phyloP scores from a whole-genome alignment of 1,284 basidiomycete genomes.

The Trametes sp. region DNA sequence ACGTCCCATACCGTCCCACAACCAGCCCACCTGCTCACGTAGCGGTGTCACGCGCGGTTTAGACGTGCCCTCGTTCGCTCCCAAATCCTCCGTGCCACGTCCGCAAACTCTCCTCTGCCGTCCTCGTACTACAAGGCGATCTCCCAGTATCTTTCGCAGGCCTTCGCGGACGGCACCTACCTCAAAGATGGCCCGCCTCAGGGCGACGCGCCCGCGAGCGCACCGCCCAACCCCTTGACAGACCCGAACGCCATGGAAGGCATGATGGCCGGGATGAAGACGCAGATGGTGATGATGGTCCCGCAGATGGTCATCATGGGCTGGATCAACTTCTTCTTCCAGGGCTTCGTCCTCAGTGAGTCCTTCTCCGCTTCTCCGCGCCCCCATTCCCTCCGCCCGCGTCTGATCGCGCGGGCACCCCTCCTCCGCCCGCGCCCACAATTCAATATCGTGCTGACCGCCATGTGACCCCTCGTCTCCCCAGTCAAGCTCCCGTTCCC shows the following conservation, averaged over 20 bases:
- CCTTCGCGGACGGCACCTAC: constrained; percentile 80
- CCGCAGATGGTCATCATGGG: constrained; percentile 99
- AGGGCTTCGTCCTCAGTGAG: constrained; percentile 96
- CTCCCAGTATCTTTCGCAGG: constrained; percentile 73
- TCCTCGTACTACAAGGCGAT: constrained; percentile 79
- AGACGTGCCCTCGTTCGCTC: constrained; percentile 88
- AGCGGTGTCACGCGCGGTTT: constrained; percentile 12
- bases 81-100: constrained; percentile 82
- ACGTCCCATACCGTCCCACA: constrained; percentile 46
- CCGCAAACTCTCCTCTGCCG: constrained; percentile 83
- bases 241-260: constrained; percentile 95
- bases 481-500: constrained; percentile 97
- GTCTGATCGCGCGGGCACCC: constrained; percentile 18
- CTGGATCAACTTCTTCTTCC: constrained; percentile 99
- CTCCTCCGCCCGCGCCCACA: constrained; percentile 11
- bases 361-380: constrained; percentile 35
- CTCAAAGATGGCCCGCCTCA: constrained; percentile 86
- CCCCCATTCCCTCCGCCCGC: constrained; percentile 3
- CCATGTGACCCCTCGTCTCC: constrained; percentile 20
- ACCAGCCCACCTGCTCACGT: constrained; percentile 11
- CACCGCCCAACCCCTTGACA: constrained; percentile 77
- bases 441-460: constrained; percentile 8
- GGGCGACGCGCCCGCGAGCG: constrained; percentile 57
- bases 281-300: constrained; percentile 98
- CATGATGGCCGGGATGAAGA: constrained; percentile 99